Percentiles rank a stretch among this genome's conserved stretches.
These are phyloP conservation scores for Alliaria petiolata DNA, from an alignment of 345 rosid genomes.

Conservation along the genomic window DNA sequence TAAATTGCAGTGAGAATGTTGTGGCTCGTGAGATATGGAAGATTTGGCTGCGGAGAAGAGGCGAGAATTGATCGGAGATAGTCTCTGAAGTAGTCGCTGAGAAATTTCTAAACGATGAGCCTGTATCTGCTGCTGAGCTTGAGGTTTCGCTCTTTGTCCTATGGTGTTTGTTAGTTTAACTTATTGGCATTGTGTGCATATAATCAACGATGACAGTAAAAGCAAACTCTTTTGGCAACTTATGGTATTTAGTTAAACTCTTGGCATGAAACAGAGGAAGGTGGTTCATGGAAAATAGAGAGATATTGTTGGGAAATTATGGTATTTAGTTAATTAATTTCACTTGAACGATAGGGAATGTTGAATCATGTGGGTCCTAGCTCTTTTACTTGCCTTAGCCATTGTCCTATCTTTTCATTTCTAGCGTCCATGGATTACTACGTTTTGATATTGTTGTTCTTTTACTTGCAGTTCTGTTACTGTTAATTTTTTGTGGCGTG, in stretches of 20 bases:
- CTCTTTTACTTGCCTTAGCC: not conserved
- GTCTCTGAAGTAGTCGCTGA: slow-evolving; percentile 99
- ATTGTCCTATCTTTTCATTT: not conserved
- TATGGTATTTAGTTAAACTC: too few species aligned
- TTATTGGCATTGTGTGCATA: not conserved
- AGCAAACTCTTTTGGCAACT: not conserved
- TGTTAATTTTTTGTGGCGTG: not conserved
- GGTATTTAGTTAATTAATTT: too few species aligned
- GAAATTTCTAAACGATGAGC: slow-evolving; percentile 79
- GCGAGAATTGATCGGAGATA: slow-evolving; percentile 70
- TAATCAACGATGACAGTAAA: not conserved
- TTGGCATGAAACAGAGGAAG: not conserved
- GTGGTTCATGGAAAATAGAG: not conserved
- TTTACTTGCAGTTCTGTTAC: not conserved
- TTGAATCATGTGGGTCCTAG: too few species aligned
- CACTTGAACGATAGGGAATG: too few species aligned
- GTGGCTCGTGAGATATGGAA: slow-evolving; percentile 70
- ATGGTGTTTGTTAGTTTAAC: not conserved
- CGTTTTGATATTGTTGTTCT: not conserved
- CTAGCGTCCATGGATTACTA: not conserved
- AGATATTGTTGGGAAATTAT: too few species aligned
- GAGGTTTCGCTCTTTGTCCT: slow-evolving; percentile 49
- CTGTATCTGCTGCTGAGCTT: slow-evolving; percentile 69
- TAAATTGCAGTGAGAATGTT: too few species aligned
- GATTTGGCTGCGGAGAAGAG: slow-evolving; percentile 81